These are phyloP conservation scores for Phaeosphaeriaceae sp. DNA, from an alignment of 2,329 filamentous ascomycete species.

Conservation along the genomic window DNA sequence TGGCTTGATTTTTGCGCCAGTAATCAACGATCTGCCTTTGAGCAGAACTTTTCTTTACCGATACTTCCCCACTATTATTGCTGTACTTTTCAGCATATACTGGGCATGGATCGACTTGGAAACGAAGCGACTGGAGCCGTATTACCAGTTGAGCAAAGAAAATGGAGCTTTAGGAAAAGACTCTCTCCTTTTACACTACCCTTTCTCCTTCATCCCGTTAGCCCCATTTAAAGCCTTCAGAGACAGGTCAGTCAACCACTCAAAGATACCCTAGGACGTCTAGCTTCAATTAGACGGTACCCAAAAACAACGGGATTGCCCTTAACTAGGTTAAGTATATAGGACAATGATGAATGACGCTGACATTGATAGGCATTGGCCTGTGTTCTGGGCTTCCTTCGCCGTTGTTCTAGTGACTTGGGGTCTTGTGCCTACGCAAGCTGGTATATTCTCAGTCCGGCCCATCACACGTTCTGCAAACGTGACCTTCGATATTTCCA, in stretches of 20 bases:
- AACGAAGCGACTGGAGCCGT: conserved; percentile 65
- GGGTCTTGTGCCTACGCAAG: conserved; percentile 62
- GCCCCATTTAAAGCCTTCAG: conserved; percentile 52
- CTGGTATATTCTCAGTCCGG: conserved; percentile 57
- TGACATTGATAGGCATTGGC: conserved; percentile 57
- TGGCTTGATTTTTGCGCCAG: conserved; percentile 51
- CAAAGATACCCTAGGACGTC: neutral
- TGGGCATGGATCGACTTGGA: conserved; percentile 69
- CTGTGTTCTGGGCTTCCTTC: conserved; percentile 56
- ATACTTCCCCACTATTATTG: conserved; percentile 58
- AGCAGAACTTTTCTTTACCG: conserved; percentile 58
- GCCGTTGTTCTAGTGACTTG: conserved; percentile 61
- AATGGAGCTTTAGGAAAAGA: conserved; percentile 53
- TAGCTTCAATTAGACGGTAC: too few species aligned
- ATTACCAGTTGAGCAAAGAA: conserved; percentile 60
- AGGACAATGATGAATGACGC: neutral
- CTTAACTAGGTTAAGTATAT: neutral
- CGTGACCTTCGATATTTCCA: conserved; percentile 22
- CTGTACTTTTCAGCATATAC: conserved; percentile 61
- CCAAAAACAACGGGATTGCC: too few species aligned
- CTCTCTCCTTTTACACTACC: conserved; percentile 63
- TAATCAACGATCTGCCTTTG: conserved; percentile 47
- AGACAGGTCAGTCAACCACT: conserved; percentile 26
- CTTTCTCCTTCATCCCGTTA: conserved; percentile 55
- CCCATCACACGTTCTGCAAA: conserved; percentile 30